Evolutionary conservation across 495 filamentous ascomycete genomes (phyloP).

Genomic region (Aspergillus coremiiformis): DNA sequence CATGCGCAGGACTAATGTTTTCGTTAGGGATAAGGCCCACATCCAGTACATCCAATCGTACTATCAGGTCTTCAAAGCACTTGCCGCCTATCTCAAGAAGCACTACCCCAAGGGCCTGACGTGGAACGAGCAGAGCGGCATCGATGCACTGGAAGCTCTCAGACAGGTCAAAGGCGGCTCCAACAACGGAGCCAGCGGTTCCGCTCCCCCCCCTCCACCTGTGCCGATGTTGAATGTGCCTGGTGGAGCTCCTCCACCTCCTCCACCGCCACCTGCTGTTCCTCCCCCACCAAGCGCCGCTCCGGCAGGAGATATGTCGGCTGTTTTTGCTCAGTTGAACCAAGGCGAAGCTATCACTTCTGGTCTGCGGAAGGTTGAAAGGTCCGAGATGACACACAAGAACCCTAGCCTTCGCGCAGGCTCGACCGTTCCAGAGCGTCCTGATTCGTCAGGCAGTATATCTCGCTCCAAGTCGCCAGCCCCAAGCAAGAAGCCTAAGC

Average conservation of each 20-base stretch:
- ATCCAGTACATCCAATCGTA: slow-evolving; percentile 82
- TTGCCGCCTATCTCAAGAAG: slow-evolving; percentile 71
- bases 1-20: slow-evolving; percentile 4
- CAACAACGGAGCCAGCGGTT: slow-evolving; percentile 29
- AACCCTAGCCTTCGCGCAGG: slow-evolving; percentile 81
- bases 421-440: slow-evolving; percentile 55
- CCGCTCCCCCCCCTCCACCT: slow-evolving; percentile 50
- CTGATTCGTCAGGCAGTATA: slow-evolving; percentile 43
- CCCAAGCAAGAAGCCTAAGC: slow-evolving; percentile 87
- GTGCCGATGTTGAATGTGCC: slow-evolving; percentile 47
- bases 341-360: slow-evolving; percentile 79
- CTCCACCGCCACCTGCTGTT: slow-evolving; percentile 53
- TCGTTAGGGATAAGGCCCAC: slow-evolving; percentile 60
- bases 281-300: slow-evolving; percentile 28
- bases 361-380: slow-evolving; percentile 86
- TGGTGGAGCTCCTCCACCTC: slow-evolving; percentile 60
- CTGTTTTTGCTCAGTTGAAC: slow-evolving; percentile 87
- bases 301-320: slow-evolving; percentile 52
- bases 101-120: slow-evolving; percentile 71
- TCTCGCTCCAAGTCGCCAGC: slow-evolving; percentile 68
- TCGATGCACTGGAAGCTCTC: slow-evolving; percentile 64
- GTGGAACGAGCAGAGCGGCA: slow-evolving; percentile 77
- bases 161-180: slow-evolving; percentile 51
- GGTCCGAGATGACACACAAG: slow-evolving; percentile 94
- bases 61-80: slow-evolving; percentile 76